Percentiles rank a stretch among this genome's conserved stretches.
Conservation (phyloP, 306 rosid genomes). For the Cicer pinnatifidum region DNA sequence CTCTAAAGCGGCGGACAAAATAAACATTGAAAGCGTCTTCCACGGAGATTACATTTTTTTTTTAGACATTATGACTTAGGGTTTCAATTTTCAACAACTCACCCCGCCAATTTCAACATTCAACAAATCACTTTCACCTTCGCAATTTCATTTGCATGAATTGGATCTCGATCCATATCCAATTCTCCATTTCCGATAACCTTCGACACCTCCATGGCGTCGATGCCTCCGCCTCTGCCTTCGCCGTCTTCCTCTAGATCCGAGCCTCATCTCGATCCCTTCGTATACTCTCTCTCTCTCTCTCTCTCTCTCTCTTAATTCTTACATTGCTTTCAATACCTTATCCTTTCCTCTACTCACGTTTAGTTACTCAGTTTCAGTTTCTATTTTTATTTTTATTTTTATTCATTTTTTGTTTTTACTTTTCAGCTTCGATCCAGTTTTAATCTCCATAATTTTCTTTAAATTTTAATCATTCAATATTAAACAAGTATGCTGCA, state of each 20-base stretch:
- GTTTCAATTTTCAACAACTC: constrained; percentile 57
- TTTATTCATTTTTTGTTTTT: background rate
- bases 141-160: constrained; percentile 54
- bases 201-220: constrained; percentile 71
- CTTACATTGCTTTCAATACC: background rate
- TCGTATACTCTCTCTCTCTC: constrained; percentile 50
- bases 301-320: background rate
- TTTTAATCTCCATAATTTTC: background rate
- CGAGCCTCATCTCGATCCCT: constrained; percentile 52
- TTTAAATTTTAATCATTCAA: constrained; percentile 15
- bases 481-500: background rate
- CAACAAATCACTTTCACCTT: constrained; percentile 31
- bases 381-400: constrained; percentile 7
- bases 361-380: background rate
- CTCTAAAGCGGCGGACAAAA: constrained; percentile 48
- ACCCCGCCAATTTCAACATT: constrained; percentile 59
- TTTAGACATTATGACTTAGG: constrained; percentile 62
- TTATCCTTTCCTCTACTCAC: background rate
- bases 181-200: constrained; percentile 48
- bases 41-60: background rate
- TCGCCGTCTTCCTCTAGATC: constrained; percentile 67
- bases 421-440: constrained; percentile 31
- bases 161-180: constrained; percentile 70
- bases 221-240: constrained; percentile 60
- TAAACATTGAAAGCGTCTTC: constrained; percentile 40